Percentiles rank a stretch among this genome's conserved stretches.
These are phyloP conservation scores for Aspergillus leporis DNA, from an alignment of 495 filamentous ascomycete species.

Conservation along the genomic window DNA sequence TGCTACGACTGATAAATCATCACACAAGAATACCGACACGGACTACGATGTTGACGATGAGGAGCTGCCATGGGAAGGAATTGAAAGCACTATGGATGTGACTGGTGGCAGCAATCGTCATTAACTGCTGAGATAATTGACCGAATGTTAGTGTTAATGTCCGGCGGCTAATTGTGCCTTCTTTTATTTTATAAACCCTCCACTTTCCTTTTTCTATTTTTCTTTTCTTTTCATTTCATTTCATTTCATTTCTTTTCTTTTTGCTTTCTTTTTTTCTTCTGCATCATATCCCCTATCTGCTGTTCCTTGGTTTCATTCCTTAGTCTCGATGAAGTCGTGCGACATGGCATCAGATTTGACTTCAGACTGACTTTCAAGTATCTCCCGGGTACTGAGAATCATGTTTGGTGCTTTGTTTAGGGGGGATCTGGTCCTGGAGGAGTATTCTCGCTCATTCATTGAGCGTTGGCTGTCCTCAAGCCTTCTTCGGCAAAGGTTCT, in stretches of 20 bases:
- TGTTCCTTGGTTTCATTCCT: background rate
- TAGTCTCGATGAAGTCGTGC: background rate
- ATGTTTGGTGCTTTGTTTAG: background rate
- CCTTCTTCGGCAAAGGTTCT: background rate
- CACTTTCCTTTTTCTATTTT: background rate
- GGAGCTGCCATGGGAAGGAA: constrained; percentile 53
- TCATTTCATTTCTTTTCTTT: constrained; percentile 5
- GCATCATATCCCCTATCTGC: background rate
- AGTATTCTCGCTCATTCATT: background rate
- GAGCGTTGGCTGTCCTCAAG: constrained; percentile 1
- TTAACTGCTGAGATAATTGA: constrained; percentile 8
- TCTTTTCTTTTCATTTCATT: background rate
- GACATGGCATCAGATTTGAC: constrained; percentile 8
- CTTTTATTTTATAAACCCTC: background rate
- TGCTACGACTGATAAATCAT: constrained; percentile 35
- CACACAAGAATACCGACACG: constrained; percentile 25
- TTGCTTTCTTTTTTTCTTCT: background rate
- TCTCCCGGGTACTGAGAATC: constrained; percentile 4
- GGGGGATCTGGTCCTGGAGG: background rate
- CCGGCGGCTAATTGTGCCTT: constrained; percentile 2
- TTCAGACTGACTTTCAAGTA: constrained; percentile 22
- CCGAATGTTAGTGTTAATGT: background rate
- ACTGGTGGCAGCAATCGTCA: constrained; percentile 32
- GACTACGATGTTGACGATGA: constrained; percentile 41
- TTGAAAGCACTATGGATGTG: constrained; percentile 52